These are phyloP conservation scores for Aureobasidium sp. DNA, from an alignment of 2,329 filamentous ascomycete genomes.

Conservation along the genomic window DNA sequence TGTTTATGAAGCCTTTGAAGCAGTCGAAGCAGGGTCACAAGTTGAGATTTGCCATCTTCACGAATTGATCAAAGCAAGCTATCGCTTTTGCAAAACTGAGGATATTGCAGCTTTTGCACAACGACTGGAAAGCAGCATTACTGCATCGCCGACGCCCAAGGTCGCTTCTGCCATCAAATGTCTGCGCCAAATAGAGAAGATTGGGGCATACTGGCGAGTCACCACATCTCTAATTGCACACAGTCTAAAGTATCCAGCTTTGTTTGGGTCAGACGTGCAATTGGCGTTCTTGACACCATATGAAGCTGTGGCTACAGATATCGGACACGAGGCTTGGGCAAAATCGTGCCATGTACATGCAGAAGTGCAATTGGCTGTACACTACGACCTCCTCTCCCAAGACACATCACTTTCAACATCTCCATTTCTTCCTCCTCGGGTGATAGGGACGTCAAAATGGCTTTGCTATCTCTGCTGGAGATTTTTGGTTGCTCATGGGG, in stretches of 20 bases:
- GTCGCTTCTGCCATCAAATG: constrained; percentile 9
- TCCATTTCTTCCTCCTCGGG: background rate
- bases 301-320: background rate
- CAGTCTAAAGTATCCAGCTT: background rate
- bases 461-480: constrained; percentile 9
- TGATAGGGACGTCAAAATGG: constrained; percentile 2
- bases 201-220: background rate
- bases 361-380: constrained; percentile 2
- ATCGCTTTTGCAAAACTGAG: background rate
- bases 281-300: constrained; percentile 1
- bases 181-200: constrained; percentile 6
- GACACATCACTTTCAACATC: rapidly evolving
- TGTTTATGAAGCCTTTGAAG: background rate
- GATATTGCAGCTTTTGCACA: background rate
- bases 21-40: background rate
- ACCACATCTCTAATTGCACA: background rate
- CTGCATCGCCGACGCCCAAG: background rate
- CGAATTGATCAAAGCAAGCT: background rate
- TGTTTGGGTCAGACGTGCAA: background rate
- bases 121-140: background rate
- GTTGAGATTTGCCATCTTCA: background rate
- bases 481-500: background rate
- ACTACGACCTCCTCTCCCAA: background rate
- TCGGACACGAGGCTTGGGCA: constrained; percentile 6
- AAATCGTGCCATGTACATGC: constrained; percentile 5